A percentile compares a stretch with the other conserved stretches of the same genome.
phyloP scores from a whole-genome alignment of 768 basidiomycete genomes.

The Boletus rubropictus region DNA sequence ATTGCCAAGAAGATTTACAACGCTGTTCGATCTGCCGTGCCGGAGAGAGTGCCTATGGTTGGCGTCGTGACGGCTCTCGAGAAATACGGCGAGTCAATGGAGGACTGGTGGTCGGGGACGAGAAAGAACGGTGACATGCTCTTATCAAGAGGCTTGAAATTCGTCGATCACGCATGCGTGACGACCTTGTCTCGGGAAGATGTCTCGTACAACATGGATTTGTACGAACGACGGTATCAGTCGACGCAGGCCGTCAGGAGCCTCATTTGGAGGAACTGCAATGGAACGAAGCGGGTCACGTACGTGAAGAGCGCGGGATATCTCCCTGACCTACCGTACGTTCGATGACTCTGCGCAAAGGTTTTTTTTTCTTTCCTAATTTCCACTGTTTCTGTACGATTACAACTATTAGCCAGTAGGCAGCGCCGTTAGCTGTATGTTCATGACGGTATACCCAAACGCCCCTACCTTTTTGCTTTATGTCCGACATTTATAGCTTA shows the following conservation, averaged over 20 bases:
- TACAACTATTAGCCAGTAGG: slow-evolving; percentile 10
- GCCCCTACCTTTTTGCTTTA: slow-evolving; percentile 7
- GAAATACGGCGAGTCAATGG: slow-evolving; percentile 29
- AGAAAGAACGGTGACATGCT: slow-evolving; percentile 33
- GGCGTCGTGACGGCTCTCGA: slow-evolving; percentile 36
- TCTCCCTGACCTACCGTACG: slow-evolving; percentile 24
- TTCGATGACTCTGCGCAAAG: not conserved
- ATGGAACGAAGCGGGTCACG: slow-evolving; percentile 26
- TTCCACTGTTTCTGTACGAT: slow-evolving; percentile 11
- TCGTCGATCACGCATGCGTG: slow-evolving; percentile 39
- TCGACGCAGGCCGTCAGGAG: slow-evolving; percentile 23
- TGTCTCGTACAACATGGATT: slow-evolving; percentile 29
- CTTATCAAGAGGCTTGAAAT: slow-evolving; percentile 29
- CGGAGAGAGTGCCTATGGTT: slow-evolving; percentile 35
- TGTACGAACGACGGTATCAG: slow-evolving; percentile 29
- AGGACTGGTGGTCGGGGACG: slow-evolving; percentile 30
- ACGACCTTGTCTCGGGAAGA: slow-evolving; percentile 33
- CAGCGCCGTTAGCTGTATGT: slow-evolving; percentile 16
- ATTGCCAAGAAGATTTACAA: slow-evolving; percentile 25
- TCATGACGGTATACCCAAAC: slow-evolving; percentile 20
- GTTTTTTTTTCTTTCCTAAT: not conserved
- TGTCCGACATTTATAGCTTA: slow-evolving; percentile 7
- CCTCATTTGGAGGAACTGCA: slow-evolving; percentile 28
- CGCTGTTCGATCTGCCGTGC: slow-evolving; percentile 23
- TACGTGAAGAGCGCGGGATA: slow-evolving; percentile 28